Percentiles rank a stretch among this genome's conserved stretches.
These are phyloP conservation scores for Cryptococcus sp. DNA, from an alignment of 1,284 basidiomycete genomes.

Conservation along the genomic window DNA sequence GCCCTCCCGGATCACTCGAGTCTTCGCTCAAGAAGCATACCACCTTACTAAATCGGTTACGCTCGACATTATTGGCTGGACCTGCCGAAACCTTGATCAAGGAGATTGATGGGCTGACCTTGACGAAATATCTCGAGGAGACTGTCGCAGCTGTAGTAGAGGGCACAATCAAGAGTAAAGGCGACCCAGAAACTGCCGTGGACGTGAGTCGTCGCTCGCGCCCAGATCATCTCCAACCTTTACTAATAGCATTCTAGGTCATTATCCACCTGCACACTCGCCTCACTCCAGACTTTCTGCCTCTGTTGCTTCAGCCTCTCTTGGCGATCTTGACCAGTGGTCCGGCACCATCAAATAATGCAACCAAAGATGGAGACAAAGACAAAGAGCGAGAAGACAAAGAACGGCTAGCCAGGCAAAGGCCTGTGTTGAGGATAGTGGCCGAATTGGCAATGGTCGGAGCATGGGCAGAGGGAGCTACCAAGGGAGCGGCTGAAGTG, in stretches of 20 bases:
- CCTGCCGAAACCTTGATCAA: slow-evolving; percentile 75
- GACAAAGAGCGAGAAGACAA: slow-evolving; percentile 91
- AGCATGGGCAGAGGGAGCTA: slow-evolving; percentile 56
- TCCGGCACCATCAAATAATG: slow-evolving; percentile 17
- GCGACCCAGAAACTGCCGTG: slow-evolving; percentile 85
- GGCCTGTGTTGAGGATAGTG: slow-evolving; percentile 80
- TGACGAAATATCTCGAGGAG: slow-evolving; percentile 97
- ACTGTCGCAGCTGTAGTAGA: slow-evolving; percentile 84
- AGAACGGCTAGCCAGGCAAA: slow-evolving; percentile 74
- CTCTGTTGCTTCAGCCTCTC: slow-evolving; percentile 67
- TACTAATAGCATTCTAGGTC: slow-evolving; percentile 58
- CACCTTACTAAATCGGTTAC: slow-evolving; percentile 84
- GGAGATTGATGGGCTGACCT: slow-evolving; percentile 81
- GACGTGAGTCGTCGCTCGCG: slow-evolving; percentile 64
- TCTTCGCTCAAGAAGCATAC: slow-evolving; percentile 93
- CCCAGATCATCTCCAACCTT: background rate
- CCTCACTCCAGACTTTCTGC: slow-evolving; percentile 76
- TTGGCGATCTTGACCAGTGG: slow-evolving; percentile 65
- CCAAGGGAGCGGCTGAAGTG: slow-evolving; percentile 72
- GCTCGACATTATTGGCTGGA: slow-evolving; percentile 51
- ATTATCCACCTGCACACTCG: slow-evolving; percentile 86
- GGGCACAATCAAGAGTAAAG: slow-evolving; percentile 78
- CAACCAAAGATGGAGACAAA: slow-evolving; percentile 55
- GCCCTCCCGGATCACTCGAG: slow-evolving; percentile 62
- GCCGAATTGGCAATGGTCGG: slow-evolving; percentile 88